Percentiles rank a stretch among this genome's conserved stretches.
Evolutionary conservation across 805 yeast species (phyloP).

Genomic region (Jamesozyma piceae): DNA sequence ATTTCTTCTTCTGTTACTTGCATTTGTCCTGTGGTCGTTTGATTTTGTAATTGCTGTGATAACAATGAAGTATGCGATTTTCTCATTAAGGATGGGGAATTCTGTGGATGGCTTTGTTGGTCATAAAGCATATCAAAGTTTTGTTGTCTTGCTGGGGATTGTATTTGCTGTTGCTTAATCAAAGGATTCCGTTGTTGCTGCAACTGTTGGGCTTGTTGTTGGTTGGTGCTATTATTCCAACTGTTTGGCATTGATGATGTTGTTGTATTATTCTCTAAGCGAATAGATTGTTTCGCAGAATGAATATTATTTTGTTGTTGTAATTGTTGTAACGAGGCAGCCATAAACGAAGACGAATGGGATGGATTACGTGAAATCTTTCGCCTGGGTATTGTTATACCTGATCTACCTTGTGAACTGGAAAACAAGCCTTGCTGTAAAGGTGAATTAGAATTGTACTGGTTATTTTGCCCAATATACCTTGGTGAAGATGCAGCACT

Average conservation of each 20-base stretch:
- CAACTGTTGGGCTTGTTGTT: slow-evolving; percentile 1
- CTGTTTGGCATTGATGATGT: not conserved
- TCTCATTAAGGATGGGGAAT: not conserved
- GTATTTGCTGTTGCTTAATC: not conserved
- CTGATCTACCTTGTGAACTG: slow-evolving; percentile 19
- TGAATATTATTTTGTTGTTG: slow-evolving; percentile 10
- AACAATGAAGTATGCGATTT: slow-evolving; percentile 27
- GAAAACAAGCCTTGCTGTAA: slow-evolving; percentile 16
- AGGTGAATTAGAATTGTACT: slow-evolving; percentile 12
- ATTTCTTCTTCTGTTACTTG: not conserved
- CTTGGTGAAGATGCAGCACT: slow-evolving; percentile 28
- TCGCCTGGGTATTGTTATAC: slow-evolving; percentile 24
- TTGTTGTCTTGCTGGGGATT: not conserved
- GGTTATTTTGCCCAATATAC: slow-evolving; percentile 4
- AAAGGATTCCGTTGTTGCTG: slow-evolving; percentile 7
- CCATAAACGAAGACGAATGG: slow-evolving; percentile 25
- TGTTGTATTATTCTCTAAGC: not conserved
- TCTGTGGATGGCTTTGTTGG: not conserved
- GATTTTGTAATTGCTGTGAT: slow-evolving; percentile 29
- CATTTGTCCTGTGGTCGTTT: no score
- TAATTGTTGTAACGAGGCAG: slow-evolving; percentile 23
- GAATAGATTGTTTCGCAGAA: not conserved
- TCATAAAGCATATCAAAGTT: slow-evolving; percentile 4
- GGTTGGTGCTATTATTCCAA: not conserved
- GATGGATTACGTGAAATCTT: slow-evolving; percentile 25